A percentile compares a stretch with the other conserved stretches of the same genome.
Conservation (phyloP, 2,329 filamentous ascomycete genomes). For the Exophiala mesophila region DNA sequence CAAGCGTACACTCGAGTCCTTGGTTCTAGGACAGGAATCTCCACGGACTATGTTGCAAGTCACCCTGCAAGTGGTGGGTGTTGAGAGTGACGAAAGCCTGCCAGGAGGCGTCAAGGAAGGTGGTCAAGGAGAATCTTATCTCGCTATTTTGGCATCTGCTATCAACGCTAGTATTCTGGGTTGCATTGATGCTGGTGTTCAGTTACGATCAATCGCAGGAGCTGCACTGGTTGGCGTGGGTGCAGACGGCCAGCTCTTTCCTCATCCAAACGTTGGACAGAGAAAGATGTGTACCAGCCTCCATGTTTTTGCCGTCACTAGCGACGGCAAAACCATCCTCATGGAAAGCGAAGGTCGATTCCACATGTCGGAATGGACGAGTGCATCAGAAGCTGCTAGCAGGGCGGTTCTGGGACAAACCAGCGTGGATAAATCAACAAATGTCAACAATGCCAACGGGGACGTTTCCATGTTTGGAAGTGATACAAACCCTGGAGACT, state of each 20-base stretch:
- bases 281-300: constrained; percentile 62
- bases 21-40: constrained; percentile 42
- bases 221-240: constrained; percentile 60
- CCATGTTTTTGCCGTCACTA: constrained; percentile 81
- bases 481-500: constrained; percentile 5
- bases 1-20: constrained; percentile 33
- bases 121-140: constrained; percentile 47
- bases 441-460: constrained; percentile 16
- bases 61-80: constrained; percentile 37
- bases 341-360: constrained; percentile 80
- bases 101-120: constrained; percentile 24
- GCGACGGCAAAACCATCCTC: constrained; percentile 65
- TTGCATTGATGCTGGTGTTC: constrained; percentile 75
- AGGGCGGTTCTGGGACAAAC: constrained; percentile 53
- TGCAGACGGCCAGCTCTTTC: constrained; percentile 40
- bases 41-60: constrained; percentile 40
- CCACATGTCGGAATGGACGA: constrained; percentile 68
- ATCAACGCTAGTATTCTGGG: constrained; percentile 74
- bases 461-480: constrained; percentile 21
- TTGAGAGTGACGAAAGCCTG: constrained; percentile 29
- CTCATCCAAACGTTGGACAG: constrained; percentile 60
- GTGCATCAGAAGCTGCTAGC: constrained; percentile 60
- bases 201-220: constrained; percentile 67
- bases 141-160: constrained; percentile 74
- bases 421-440: constrained; percentile 14